phyloP scores from a whole-genome alignment of 176 grass and related monocot species.

The Sorghum bicolor region DNA sequence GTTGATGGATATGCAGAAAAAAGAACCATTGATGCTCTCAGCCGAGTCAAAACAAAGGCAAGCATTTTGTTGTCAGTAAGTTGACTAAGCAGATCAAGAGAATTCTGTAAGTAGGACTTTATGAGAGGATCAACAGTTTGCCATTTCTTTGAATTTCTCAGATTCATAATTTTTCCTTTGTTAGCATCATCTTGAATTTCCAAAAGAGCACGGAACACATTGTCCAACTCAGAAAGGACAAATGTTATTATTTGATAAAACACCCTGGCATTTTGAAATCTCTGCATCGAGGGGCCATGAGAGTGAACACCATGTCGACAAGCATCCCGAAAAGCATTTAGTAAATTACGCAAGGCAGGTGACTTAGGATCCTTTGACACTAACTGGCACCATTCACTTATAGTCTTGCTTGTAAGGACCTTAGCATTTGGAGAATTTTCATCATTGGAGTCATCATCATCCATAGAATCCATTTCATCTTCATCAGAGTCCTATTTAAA shows the following conservation, averaged over 20 bases:
- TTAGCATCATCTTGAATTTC: constrained; percentile 52
- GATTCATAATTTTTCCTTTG: constrained; percentile 65
- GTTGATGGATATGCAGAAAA: constrained; percentile 58
- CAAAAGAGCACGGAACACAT: constrained; percentile 62
- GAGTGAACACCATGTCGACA: constrained; percentile 63
- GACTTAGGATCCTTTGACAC: constrained; percentile 69
- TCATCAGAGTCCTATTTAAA: constrained; percentile 66
- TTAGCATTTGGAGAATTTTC: constrained; percentile 36
- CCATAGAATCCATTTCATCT: constrained; percentile 43
- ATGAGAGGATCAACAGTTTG: constrained; percentile 55
- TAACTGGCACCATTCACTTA: constrained; percentile 87
- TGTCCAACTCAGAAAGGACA: constrained; percentile 61
- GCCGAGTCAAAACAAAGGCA: constrained; percentile 45
- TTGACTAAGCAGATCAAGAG: constrained; percentile 76
- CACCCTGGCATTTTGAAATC: constrained; percentile 55
- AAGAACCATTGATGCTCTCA: constrained; percentile 47
- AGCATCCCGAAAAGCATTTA: constrained; percentile 75
- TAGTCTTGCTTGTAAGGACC: constrained; percentile 68
- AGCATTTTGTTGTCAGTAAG: constrained; percentile 68
- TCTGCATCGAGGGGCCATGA: constrained; percentile 33
- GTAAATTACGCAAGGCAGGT: constrained; percentile 49
- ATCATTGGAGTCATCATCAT: constrained; percentile 32
- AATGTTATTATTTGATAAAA: constrained; percentile 72
- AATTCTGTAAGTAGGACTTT: constrained; percentile 73
- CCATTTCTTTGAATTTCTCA: constrained; percentile 59